Evolutionary conservation across 2,329 filamentous ascomycete genomes (phyloP).

Genomic region (Sordariomycetes sp.): DNA sequence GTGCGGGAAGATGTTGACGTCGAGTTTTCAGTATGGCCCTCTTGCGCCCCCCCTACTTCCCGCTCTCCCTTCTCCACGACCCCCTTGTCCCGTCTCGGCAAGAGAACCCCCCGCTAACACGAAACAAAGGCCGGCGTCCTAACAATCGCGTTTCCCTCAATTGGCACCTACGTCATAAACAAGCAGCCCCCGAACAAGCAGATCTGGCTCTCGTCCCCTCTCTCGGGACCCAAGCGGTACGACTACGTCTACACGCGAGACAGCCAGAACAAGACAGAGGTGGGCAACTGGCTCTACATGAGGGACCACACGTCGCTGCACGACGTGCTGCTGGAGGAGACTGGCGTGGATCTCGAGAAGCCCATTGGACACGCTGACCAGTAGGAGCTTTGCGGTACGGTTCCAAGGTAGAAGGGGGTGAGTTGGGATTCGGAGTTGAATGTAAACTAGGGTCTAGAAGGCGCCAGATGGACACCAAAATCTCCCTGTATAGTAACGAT

Average conservation of each 20-base stretch:
- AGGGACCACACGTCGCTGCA: constrained; percentile 69
- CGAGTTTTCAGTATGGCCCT: constrained; percentile 62
- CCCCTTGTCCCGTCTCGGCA: too few species aligned
- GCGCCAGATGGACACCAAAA: neutral
- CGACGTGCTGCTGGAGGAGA: constrained; percentile 60
- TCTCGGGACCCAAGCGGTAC: constrained; percentile 85
- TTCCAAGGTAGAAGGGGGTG: neutral
- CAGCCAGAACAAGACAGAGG: constrained; percentile 55
- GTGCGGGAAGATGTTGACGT: constrained; percentile 65
- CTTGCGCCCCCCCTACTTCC: constrained; percentile 1
- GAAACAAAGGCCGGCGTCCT: constrained; percentile 65
- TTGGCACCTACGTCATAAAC: constrained; percentile 87
- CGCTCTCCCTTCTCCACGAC: too few species aligned
- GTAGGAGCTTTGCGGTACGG: constrained; percentile 7
- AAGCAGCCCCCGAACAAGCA: constrained; percentile 97
- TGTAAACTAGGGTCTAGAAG: neutral
- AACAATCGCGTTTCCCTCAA: constrained; percentile 53
- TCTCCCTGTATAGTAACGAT: neutral
- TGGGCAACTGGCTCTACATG: constrained; percentile 76
- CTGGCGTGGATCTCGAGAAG: constrained; percentile 48
- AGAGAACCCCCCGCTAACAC: constrained; percentile 4
- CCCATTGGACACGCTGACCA: constrained; percentile 12
- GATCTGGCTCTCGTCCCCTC: constrained; percentile 90
- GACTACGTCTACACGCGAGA: constrained; percentile 74
- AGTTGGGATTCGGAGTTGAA: neutral